Base-by-base conservation (phyloP, 441 rosid species). In the Arabidopsis hybrid region DNA sequence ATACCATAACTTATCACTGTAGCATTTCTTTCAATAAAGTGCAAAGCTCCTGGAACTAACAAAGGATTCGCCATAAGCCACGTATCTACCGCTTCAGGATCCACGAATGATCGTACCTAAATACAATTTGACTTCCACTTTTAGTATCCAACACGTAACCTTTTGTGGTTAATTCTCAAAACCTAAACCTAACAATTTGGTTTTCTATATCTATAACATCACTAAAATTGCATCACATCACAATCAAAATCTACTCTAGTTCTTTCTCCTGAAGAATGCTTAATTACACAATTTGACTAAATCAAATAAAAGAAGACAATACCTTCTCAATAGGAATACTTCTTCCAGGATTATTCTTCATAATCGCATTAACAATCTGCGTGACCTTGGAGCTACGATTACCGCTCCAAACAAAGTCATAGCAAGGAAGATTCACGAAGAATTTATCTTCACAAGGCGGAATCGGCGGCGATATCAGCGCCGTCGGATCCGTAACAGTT, bases 371-470 rank as follows among this genome's bases (percentile, higher is more conserved):
- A 8, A 83, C 95, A 21, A 21, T 21, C 26, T 21, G 26, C 26
- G 26, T 21, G 26, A 21, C 26, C 26, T 21, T 21, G 26, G 26
- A 21, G 26, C 93, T 92, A 32, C 66, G 83, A 50, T 89, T 92
- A 4, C 99, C 99, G 74, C 97, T 95, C 97, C 97, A 95, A 0
- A 91, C 68, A 69, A 95, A 95, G 85, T 95, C 99, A 43, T 67
- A 86, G 60, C 99, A 95, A 0, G 95, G 96, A 38, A 49, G 71
- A 67, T 68, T 85, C 16, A 80, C 52, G 76, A 70, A 88, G 66
- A 81, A 88, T 80, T 87, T 92, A 34, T 85, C 91, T 82, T 92
- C 98, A 78, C 99, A 95, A 8, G 93, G 87, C 10, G 85, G 93
- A 70, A 95, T 89, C 36, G 97, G 75, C 31, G 90, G 90, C 1